phyloP scores from a whole-genome alignment of 345 rosid species.

The Gossypium mustelinum region DNA sequence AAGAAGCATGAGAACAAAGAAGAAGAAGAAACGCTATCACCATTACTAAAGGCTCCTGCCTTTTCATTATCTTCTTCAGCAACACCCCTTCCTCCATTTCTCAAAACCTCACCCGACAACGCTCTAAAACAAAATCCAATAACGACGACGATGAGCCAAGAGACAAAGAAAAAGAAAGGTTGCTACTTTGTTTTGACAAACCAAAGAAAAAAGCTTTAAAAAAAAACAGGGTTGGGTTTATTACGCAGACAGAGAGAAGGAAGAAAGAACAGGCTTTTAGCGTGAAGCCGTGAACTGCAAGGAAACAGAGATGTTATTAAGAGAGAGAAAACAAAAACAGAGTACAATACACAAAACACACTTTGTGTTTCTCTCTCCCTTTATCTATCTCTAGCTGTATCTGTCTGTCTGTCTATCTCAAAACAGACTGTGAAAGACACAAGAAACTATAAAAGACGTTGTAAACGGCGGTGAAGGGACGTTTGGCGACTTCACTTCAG shows the following conservation, averaged over 20 bases:
- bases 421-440: constrained; percentile 21
- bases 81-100: constrained; percentile 1
- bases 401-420: not conserved
- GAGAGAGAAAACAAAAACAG: constrained; percentile 33
- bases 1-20: constrained; percentile 36
- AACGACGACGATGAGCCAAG: too few relatives aligned
- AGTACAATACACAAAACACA: not conserved
- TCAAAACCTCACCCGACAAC: not conserved
- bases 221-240: constrained; percentile 10
- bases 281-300: constrained; percentile 65
- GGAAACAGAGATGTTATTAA: constrained; percentile 48
- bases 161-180: not conserved
- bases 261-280: constrained; percentile 56
- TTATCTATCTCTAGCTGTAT: not conserved
- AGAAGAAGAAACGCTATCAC: constrained; percentile 24
- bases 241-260: constrained; percentile 15
- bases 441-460: not conserved
- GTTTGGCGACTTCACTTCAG: constrained; percentile 25
- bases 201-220: constrained; percentile 11
- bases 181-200: not conserved
- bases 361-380: not conserved
- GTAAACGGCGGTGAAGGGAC: constrained; percentile 77
- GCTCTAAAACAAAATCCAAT: not conserved
- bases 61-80: constrained; percentile 17
- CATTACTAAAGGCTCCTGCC: constrained; percentile 23